These are phyloP conservation scores for Pythium biforme DNA, from an alignment of 352 stramenopile species.

Conservation along the genomic window DNA sequence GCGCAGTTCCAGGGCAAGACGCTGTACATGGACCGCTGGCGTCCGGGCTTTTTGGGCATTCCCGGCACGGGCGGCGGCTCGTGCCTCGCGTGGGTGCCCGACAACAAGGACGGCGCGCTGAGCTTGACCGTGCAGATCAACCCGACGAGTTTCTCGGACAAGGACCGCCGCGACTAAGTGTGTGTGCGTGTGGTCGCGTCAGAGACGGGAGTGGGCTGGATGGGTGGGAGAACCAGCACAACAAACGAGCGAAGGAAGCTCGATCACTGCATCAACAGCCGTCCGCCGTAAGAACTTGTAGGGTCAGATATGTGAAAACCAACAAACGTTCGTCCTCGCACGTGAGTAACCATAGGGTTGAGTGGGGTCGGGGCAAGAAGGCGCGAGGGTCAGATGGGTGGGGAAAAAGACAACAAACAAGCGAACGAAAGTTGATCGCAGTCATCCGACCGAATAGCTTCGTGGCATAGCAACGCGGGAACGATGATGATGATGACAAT, in stretches of 20 bases:
- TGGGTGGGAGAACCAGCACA: no score
- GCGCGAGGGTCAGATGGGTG: not conserved
- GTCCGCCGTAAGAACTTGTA: no score
- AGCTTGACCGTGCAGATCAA: conserved; percentile 22
- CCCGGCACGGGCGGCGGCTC: conserved; percentile 62
- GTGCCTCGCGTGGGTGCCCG: conserved; percentile 49
- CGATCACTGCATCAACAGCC: no score
- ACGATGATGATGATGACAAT: no score
- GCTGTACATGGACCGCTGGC: conserved; percentile 75
- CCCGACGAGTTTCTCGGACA: conserved; percentile 20
- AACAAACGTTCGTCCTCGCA: no score
- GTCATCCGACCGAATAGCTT: not conserved
- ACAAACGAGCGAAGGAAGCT: no score
- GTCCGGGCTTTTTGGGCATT: conserved; percentile 51
- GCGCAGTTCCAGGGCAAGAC: conserved; percentile 48
- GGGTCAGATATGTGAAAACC: no score
- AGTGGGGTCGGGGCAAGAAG: no score
- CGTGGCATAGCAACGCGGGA: no score
- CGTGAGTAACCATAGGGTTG: no score
- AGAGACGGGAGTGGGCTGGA: no score
- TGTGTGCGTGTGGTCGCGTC: not conserved
- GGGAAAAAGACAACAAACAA: not conserved
- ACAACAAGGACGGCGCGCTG: conserved; percentile 25
- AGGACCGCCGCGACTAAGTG: conserved; percentile 8
- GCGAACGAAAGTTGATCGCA: not conserved